These are phyloP conservation scores for Phytophthora constricta DNA, from an alignment of 352 stramenopile genomes.

Conservation along the genomic window DNA sequence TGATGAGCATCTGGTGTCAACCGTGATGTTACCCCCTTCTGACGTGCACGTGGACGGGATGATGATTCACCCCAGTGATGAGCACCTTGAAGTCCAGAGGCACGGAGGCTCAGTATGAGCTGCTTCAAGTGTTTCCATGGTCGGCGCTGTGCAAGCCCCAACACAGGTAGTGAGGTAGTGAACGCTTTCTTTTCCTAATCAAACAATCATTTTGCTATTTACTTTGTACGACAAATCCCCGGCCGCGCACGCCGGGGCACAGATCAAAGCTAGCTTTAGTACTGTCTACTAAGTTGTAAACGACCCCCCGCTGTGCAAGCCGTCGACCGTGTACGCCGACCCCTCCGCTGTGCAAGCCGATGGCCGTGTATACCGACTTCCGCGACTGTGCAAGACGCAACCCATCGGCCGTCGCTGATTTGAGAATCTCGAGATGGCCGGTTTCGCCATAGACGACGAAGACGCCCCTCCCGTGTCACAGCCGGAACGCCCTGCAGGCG, in stretches of 20 bases:
- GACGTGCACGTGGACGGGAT: too few species aligned
- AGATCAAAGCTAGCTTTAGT: constrained; percentile 1
- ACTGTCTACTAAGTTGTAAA: constrained; percentile 1
- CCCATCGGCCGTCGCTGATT: not conserved
- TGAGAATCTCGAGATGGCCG: not conserved
- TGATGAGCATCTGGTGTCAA: too few species aligned
- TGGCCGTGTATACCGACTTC: not conserved
- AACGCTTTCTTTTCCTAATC: not conserved
- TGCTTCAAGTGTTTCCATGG: too few species aligned
- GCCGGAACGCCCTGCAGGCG: not conserved
- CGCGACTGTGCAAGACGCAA: not conserved
- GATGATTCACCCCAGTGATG: too few species aligned
- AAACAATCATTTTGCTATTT: not conserved
- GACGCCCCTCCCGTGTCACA: not conserved
- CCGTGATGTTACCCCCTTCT: too few species aligned
- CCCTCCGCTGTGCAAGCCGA: not conserved
- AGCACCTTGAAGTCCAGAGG: too few species aligned
- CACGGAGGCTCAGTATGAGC: too few species aligned
- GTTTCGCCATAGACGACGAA: not conserved
- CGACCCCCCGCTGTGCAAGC: not conserved
- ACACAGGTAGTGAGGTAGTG: too few species aligned
- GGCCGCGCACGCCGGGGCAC: not conserved
- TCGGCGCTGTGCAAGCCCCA: too few species aligned
- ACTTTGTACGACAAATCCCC: not conserved
- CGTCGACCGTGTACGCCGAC: too few species aligned